phyloP scores from a whole-genome alignment of 768 basidiomycete species.

The Termitomyces sp. region DNA sequence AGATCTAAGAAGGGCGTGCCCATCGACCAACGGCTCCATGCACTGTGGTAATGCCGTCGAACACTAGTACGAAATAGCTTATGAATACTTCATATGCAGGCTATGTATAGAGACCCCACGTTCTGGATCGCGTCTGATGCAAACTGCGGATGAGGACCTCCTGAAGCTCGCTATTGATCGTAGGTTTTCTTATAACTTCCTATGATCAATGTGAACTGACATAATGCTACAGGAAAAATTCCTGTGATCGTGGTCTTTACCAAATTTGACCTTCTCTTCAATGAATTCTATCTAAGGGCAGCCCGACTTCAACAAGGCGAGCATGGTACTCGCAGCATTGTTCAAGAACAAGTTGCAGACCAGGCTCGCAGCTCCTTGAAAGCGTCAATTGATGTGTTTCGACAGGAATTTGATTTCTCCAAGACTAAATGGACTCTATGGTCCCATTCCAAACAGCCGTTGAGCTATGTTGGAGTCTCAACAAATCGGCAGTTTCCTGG shows the following conservation, averaged over 20 bases:
- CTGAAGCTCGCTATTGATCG: background rate
- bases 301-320: background rate
- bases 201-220: background rate
- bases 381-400: background rate
- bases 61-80: background rate
- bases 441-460: background rate
- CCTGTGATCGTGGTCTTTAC: constrained; percentile 2
- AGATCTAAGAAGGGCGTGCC: background rate
- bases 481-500: background rate
- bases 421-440: background rate
- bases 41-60: background rate
- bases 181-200: background rate
- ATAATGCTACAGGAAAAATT: background rate
- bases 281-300: background rate
- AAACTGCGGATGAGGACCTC: background rate
- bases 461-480: background rate
- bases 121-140: constrained; percentile 1
- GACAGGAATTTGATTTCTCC: background rate
- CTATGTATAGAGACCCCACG: background rate
- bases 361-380: background rate
- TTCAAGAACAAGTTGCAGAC: background rate
- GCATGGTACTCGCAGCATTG: background rate
- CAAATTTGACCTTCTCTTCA: background rate
- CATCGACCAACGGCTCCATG: background rate
- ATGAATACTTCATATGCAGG: background rate